Evolutionary conservation across 2,329 filamentous ascomycete genomes (phyloP), one percentile per base, ranked within the genome.

Genomic region (Colletotrichum cuscutae): DNA sequence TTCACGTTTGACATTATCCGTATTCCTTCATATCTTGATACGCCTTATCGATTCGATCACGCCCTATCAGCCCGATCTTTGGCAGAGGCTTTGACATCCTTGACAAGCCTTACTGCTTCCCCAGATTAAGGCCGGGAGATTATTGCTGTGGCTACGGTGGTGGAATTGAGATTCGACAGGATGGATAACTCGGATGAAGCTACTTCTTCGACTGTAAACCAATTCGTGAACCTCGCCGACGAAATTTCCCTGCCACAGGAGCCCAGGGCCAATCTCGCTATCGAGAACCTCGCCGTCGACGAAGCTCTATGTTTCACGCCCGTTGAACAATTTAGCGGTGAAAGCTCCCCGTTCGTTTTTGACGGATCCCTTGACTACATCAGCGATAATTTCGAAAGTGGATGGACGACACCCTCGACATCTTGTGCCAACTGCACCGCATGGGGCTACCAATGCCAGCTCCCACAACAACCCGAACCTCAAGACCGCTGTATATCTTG

Each of bases 361-460:
- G 58, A 68, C 19, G 57, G 28, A 9, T n/a, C 57, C 22, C 32
- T 71, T 2, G 68, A 71, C 1, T 62, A 68, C 52, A 30, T 62
- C 1, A 52, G 58, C 28, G 35, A 68, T 11, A 30, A 22, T 1
- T 8, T 71, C 19, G 35, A 28, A 42, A 71, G 64, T 52, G 52
- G 35, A 37, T 68, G 64, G 57, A 15, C n/a, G 5, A 71, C 58
- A 1, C 68, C 68, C 19, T 30, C 52, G 7, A 52, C 68, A 1
- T 62, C 68, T 1, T 71, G 64, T 42, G 46, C 57, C 68, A 71
- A 68, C 52, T 71, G 68, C 22, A 71, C 66, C 13, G n/a, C 68
- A n/a, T 71, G 68, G 64, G 68, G 64, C 35, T 68, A 68, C 24
- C 68, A 63, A 37, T 71, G 64, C 12, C 58, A 71, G 37, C 57